Percentiles rank a stretch among this genome's conserved stretches.
Conservation (phyloP, 1,284 basidiomycete genomes). For the Sanguinoderma infundibulare region DNA sequence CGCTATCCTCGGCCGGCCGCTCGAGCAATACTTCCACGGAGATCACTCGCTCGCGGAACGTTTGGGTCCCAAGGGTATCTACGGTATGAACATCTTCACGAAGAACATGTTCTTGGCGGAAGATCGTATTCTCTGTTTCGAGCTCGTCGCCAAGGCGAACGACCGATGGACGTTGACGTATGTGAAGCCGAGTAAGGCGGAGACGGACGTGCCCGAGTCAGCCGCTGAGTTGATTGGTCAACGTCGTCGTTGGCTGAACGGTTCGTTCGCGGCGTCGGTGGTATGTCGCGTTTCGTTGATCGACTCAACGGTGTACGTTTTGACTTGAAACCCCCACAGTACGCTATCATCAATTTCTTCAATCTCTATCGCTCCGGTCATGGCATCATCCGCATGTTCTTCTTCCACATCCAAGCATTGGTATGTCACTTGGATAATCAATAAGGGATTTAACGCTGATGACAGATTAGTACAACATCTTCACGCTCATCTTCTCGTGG, state of each 20-base stretch:
- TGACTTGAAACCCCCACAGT: slow-evolving; percentile 48
- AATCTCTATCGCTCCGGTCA: slow-evolving; percentile 87
- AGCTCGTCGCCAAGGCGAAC: slow-evolving; percentile 89
- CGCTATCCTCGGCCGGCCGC: slow-evolving; percentile 90
- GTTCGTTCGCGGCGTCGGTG: slow-evolving; percentile 95
- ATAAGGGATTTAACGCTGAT: slow-evolving; percentile 1
- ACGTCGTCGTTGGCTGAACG: slow-evolving; percentile 95
- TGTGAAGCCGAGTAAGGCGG: slow-evolving; percentile 94
- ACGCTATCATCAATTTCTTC: slow-evolving; percentile 95
- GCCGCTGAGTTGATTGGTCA: slow-evolving; percentile 95
- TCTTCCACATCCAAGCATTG: slow-evolving; percentile 92
- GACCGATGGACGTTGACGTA: slow-evolving; percentile 92
- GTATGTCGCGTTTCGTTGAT: slow-evolving; percentile 47
- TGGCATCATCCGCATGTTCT: slow-evolving; percentile 88
- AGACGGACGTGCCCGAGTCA: slow-evolving; percentile 92
- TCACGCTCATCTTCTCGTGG: slow-evolving; percentile 87
- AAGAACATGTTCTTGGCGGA: slow-evolving; percentile 97
- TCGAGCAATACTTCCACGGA: slow-evolving; percentile 98
- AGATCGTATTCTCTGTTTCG: slow-evolving; percentile 96
- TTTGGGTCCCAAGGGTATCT: slow-evolving; percentile 91
- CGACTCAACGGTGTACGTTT: background rate
- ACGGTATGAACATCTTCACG: slow-evolving; percentile 98
- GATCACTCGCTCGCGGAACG: slow-evolving; percentile 95
- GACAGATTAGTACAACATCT: slow-evolving; percentile 68
- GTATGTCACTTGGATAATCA: slow-evolving; percentile 47